Base-by-base conservation (phyloP, 2,329 filamentous ascomycete species). In the Fusarium brachygibbosum region DNA sequence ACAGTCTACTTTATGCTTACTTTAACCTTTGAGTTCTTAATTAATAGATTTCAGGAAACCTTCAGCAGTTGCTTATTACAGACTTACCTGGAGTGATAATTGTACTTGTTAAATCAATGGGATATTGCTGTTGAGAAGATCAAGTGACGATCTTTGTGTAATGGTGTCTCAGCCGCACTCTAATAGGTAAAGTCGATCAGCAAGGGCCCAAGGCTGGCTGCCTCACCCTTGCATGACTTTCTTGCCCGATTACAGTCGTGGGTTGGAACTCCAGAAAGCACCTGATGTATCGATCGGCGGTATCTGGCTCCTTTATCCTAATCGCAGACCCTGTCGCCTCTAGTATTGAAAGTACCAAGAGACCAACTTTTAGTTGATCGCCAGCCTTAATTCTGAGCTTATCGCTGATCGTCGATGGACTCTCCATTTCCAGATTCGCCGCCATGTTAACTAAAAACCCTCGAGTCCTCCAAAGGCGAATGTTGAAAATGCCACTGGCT, bases 141-240 rank as follows among this genome's bases (percentile, higher is more conserved):
- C 3, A n/a, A 28, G 25, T 5, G 41, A 9, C 10, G 23, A 42
- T 63, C 23, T 16, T 13, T 31, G 8, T 17, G 17, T n/a, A 21
- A 21, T 34, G 38, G 58, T 37, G 28, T 32, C 58, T 63, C 58
- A 63, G 60, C 60, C 60, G 60, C 60, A 63, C 60, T 19, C 29
- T 13, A 56, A 37, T 8, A 23, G 41, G 60, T 6, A 49, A 56
- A 56, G 60, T 35, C 29, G 6, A 23, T 8, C 16, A 25, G 8
- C 59, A 63, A 51, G 58, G 41, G 21, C 6, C 13, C 23, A 41
- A 35, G 8, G 17, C 14, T 37, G 35, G 21, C 13, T 42, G 17
- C 38, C 31, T n/a, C 9, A 17, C 14, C 29, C 51, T 37, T 23
- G 12, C 52, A 37, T 34, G 5, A 11, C 17, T 17, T 44, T 23